Evolutionary conservation across 208 protist species (phyloP), one percentile per base, ranked within the genome.

Genomic region (Phytomonas francai): DNA sequence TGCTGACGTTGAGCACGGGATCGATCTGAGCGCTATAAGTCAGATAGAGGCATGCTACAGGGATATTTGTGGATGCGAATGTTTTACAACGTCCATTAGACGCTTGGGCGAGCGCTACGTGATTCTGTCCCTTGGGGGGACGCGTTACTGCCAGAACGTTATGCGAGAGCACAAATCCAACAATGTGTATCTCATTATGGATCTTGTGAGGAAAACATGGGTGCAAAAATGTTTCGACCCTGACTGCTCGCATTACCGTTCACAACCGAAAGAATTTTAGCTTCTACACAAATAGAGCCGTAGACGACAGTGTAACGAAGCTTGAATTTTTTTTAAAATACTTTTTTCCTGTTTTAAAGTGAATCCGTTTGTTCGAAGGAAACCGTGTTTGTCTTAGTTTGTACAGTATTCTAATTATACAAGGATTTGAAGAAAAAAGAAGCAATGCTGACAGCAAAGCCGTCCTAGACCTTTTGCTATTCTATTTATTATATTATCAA

Each of bases 201-300:
- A 92, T 67, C 30, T 76, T 7, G 32, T 73, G 30, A 62, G 65
- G 22, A 34, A 56, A 22, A 77, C 76, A 0, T 88, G 77, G 78
- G 73, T 79, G 60, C 89, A 93, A 58, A 93, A 92, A 73, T 95
- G 89, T 66, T 89, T 89, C 64, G 89, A 95, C 62, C 85, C 89
- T 6, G 89, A 95, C 36, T 95, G 89, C 71, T 72, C 63, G 0
- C 31, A 66, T 5, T 94, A 78, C 59, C 74, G 78, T 16, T 80
- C 74, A 0, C 49, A 73, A 30, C 63, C 73, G 6, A 61, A 31
- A 36, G 4, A 6, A 63, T 67, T 45, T 33, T 59, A 33, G 16
- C 36, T 54, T 54, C 39, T 3, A 45, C 39, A 2, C 11, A 45
- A n/a, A n/a, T n/a, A n/a, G n/a, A n/a, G n/a, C n/a, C n/a, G n/a